Percentiles rank a stretch among this genome's conserved stretches.
phyloP scores from a whole-genome alignment of 345 rosid genomes.

The Brassica cretica region DNA sequence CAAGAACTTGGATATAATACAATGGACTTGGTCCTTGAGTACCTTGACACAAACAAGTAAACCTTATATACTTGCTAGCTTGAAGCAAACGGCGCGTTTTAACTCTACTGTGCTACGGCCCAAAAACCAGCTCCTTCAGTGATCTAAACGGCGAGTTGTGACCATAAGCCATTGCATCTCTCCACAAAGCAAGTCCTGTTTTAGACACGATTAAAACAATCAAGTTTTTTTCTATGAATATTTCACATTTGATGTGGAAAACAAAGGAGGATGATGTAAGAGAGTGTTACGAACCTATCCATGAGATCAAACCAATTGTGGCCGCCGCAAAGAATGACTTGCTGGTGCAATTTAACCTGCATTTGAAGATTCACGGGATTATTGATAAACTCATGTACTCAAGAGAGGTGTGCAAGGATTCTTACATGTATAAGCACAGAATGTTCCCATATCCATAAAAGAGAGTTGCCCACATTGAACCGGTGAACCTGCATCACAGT shows the following conservation, averaged over 20 bases:
- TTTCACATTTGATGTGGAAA: background rate
- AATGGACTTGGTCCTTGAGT: constrained; percentile 8
- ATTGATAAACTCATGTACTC: constrained; percentile 9
- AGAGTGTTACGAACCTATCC: no score
- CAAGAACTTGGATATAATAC: background rate
- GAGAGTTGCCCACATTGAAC: constrained; percentile 75
- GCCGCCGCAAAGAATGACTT: constrained; percentile 68
- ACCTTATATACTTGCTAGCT: background rate
- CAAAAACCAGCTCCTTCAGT: constrained; percentile 62
- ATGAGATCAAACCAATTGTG: constrained; percentile 66
- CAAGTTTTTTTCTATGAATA: background rate
- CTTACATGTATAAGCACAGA: constrained; percentile 72
- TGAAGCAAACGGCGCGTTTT: background rate
- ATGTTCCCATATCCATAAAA: constrained; percentile 88
- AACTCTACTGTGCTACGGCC: constrained; percentile 39
- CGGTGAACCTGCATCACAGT: constrained; percentile 69
- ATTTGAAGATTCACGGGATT: background rate
- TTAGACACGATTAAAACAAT: background rate
- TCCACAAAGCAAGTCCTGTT: constrained; percentile 76
- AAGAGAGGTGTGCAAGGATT: background rate
- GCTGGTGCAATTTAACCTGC: constrained; percentile 66
- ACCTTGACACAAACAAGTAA: constrained; percentile 14
- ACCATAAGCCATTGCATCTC: constrained; percentile 63
- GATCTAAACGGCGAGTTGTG: constrained; percentile 64
- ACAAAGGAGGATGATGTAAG: no score